These are phyloP conservation scores for Phytophthora hibernalis DNA, from an alignment of 352 stramenopile species.

Conservation along the genomic window DNA sequence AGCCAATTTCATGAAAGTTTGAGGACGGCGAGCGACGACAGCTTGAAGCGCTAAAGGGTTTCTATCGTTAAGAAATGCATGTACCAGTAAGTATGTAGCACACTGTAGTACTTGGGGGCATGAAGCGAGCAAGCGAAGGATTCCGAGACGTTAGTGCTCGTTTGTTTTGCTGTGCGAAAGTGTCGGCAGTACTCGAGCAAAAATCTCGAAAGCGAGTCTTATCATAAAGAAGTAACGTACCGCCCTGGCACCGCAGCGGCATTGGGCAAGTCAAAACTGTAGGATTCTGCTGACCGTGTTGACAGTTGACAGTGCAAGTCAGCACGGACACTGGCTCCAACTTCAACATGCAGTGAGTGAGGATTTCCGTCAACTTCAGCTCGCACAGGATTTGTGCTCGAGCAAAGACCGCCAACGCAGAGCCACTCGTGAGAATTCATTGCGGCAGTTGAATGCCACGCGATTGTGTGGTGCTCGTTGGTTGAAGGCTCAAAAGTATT, in stretches of 20 bases:
- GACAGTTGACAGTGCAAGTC: slow-evolving; percentile 7
- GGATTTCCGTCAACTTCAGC: slow-evolving; percentile 5
- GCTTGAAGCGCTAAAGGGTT: slow-evolving; percentile 13
- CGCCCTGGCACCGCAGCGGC: not conserved
- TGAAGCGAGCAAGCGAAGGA: not conserved
- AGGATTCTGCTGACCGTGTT: slow-evolving; percentile 26
- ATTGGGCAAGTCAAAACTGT: too few species aligned
- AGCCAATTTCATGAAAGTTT: not conserved
- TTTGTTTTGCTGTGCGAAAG: slow-evolving; percentile 10
- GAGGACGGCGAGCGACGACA: slow-evolving; percentile 5
- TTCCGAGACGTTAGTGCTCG: not conserved
- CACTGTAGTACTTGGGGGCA: not conserved
- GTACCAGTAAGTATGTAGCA: not conserved
- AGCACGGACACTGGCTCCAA: slow-evolving; percentile 18
- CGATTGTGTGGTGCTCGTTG: not conserved
- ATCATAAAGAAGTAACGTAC: not conserved
- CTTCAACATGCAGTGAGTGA: slow-evolving; percentile 26
- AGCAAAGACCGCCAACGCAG: too few species aligned
- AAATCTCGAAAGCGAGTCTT: not conserved
- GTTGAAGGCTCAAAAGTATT: not conserved
- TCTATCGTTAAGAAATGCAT: slow-evolving; percentile 3
- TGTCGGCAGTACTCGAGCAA: not conserved
- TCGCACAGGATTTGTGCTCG: too few species aligned
- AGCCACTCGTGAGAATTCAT: not conserved
- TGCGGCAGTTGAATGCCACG: not conserved